A percentile compares a stretch with the other conserved stretches of the same genome.
phyloP scores from a whole-genome alignment of 1,284 basidiomycete species.

The Apiotrichum montevideense region DNA sequence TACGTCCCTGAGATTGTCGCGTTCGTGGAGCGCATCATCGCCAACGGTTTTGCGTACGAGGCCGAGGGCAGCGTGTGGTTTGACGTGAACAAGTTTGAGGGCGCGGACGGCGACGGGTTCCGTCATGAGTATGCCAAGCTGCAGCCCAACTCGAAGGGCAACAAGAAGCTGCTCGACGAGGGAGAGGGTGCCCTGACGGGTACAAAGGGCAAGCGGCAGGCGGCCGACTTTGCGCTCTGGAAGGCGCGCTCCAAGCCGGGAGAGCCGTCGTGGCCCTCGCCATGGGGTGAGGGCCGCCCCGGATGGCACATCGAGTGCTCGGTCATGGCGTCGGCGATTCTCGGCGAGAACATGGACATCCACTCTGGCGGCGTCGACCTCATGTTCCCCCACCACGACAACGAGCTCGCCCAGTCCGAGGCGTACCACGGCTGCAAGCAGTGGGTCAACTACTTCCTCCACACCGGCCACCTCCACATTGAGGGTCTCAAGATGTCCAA shows the following conservation, averaged over 20 bases:
- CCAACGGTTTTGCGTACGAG: constrained; percentile 87
- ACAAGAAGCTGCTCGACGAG: constrained; percentile 81
- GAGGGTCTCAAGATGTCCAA: constrained; percentile 99
- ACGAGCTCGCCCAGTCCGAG: constrained; percentile 97
- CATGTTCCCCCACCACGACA: constrained; percentile 98
- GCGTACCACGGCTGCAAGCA: constrained; percentile 85
- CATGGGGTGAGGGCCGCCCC: constrained; percentile 94
- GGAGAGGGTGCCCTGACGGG: constrained; percentile 81
- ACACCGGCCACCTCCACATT: constrained; percentile 97
- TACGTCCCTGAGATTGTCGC: constrained; percentile 91
- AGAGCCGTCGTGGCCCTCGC: constrained; percentile 95
- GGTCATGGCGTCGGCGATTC: constrained; percentile 91
- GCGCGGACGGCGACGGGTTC: constrained; percentile 51
- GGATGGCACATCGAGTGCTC: constrained; percentile 99
- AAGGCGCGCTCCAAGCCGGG: constrained; percentile 88
- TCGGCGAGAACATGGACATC: constrained; percentile 93
- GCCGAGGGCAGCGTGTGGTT: constrained; percentile 90
- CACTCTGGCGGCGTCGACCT: constrained; percentile 96
- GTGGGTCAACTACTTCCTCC: constrained; percentile 99
- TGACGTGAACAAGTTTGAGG: constrained; percentile 83
- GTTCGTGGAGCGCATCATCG: constrained; percentile 80
- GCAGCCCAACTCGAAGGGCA: constrained; percentile 91
- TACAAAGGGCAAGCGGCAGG: constrained; percentile 55
- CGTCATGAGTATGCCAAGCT: constrained; percentile 87
- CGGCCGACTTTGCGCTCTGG: constrained; percentile 92